Base-by-base conservation (phyloP, 2,329 filamentous ascomycete species). In the Curvularia sp. region DNA sequence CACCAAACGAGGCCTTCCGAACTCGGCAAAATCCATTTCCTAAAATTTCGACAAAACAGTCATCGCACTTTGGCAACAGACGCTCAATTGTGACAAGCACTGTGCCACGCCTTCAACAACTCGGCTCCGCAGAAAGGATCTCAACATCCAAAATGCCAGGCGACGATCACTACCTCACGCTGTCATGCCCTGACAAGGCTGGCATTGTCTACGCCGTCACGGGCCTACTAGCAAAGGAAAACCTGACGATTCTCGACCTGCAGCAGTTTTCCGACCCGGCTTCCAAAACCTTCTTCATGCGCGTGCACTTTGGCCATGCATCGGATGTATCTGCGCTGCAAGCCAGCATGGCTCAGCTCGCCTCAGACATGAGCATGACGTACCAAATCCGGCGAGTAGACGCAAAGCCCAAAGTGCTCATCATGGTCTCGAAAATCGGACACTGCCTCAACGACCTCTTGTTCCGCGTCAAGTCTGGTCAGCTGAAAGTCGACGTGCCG, bases 371-470 rank as follows among this genome's bases (percentile, higher is more conserved):
- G 79, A 72, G 82, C 57, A 90, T 92, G 87, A 82, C 87, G 68
- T 92, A 90, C 80, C 84, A 90, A 68, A 84, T 95, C 68, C 84
- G 88, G 13, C 86, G 89, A 3, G 84, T 87, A 12, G 80, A 86
- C 49, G 83, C 87, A 70, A 93, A 92, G 80, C 88, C 89, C 57
- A 85, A 88, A 65, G 88, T 93, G 49, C 82, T 95, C 69, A 92
- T 95, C 82, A 94, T 95, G 91, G 91, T 94, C 30, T 93, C 90
- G 71, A 93, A 93, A 81, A 93, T 92, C 69, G 91, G 91, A 8
- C 91, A 94, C 82, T 94, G 91, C 77, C 82, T 94, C 53, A 93
- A 93, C 78, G 90, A 94, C 78, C 81, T 95, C 49, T 84, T 95
- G 38, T 95, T 92, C 86, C 88, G 91, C 56, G 85, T 89, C 71